Percentiles rank a stretch among this genome's conserved stretches.
phyloP scores from a whole-genome alignment of 2,329 filamentous ascomycete species.

The Sporothrix globosa region DNA sequence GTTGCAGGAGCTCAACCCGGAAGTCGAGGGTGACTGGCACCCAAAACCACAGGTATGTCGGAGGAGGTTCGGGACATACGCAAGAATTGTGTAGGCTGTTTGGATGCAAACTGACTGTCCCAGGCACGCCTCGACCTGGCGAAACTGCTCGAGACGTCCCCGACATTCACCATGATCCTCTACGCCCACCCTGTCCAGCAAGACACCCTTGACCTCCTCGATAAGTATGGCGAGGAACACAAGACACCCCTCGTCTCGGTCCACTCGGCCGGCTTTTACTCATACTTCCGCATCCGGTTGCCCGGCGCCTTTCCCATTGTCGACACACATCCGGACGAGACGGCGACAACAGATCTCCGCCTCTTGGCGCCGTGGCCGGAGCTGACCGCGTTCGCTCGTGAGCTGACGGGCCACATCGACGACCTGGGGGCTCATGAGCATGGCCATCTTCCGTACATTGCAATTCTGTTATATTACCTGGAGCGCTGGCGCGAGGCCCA shows the following conservation, averaged over 20 bases:
- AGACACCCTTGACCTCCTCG: conserved; percentile 51
- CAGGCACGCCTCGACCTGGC: conserved; percentile 34
- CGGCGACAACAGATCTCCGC: conserved; percentile 81
- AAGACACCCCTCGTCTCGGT: conserved; percentile 77
- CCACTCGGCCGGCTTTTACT: conserved; percentile 90
- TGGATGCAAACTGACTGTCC: neutral
- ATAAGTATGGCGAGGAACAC: conserved; percentile 55
- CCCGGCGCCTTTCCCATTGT: conserved; percentile 86
- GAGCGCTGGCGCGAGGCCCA: conserved; percentile 76
- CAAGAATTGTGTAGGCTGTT: too few relatives aligned
- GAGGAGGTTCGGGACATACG: neutral
- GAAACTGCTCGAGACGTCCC: conserved; percentile 47
- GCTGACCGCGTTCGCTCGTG: conserved; percentile 66
- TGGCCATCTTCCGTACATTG: conserved; percentile 86
- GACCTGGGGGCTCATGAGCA: conserved; percentile 76
- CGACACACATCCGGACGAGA: conserved; percentile 90
- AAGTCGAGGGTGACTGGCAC: conserved; percentile 77
- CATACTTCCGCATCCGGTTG: conserved; percentile 79
- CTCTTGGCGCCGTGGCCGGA: conserved; percentile 86
- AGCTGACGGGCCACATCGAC: conserved; percentile 71
- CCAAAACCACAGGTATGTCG: conserved; percentile 52
- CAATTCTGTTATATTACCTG: conserved; percentile 80
- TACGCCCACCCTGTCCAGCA: conserved; percentile 56
- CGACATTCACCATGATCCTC: conserved; percentile 58
- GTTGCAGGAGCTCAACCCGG: conserved; percentile 86